Conservation (phyloP, 257 asterid genomes). For the Penstemon newberryi region DNA sequence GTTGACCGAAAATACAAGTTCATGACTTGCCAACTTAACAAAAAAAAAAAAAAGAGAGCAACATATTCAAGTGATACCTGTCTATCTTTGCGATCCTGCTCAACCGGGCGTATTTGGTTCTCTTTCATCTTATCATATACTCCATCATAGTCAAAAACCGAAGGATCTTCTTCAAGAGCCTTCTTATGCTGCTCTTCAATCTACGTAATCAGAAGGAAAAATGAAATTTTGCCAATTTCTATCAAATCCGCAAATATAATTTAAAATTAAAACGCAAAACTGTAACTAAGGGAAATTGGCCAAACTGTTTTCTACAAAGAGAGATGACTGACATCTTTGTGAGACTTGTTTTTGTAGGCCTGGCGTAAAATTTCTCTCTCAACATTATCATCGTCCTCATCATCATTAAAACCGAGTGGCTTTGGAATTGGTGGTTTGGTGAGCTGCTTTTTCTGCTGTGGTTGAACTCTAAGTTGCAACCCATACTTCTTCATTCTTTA, state of each 20-base stretch:
- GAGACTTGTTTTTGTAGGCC: conserved; percentile 75
- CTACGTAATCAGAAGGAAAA: conserved; percentile 33
- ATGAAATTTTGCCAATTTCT: background rate
- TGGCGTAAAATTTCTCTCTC: conserved; percentile 84
- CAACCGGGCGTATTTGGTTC: conserved; percentile 62
- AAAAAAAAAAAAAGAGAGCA: background rate
- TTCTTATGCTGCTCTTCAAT: conserved; percentile 89
- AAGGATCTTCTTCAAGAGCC: conserved; percentile 90
- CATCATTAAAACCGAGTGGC: conserved; percentile 54
- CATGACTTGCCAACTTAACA: background rate
- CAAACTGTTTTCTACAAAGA: conserved; percentile 2
- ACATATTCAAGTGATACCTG: conserved; percentile 45
- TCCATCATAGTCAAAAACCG: conserved; percentile 87
- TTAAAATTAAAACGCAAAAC: background rate
- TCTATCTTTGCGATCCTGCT: conserved; percentile 66
- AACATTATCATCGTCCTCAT: conserved; percentile 61
- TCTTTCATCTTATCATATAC: conserved; percentile 88
- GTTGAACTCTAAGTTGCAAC: conserved; percentile 77
- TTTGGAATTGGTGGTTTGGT: conserved; percentile 58
- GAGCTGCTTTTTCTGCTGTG: conserved; percentile 67
- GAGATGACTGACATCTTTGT: conserved; percentile 59
- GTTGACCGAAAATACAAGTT: background rate
- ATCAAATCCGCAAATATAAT: background rate
- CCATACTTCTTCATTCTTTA: conserved; percentile 64
- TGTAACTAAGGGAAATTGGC: background rate